phyloP scores from a whole-genome alignment of 805 yeast species.

The Saturnispora besseyi region DNA sequence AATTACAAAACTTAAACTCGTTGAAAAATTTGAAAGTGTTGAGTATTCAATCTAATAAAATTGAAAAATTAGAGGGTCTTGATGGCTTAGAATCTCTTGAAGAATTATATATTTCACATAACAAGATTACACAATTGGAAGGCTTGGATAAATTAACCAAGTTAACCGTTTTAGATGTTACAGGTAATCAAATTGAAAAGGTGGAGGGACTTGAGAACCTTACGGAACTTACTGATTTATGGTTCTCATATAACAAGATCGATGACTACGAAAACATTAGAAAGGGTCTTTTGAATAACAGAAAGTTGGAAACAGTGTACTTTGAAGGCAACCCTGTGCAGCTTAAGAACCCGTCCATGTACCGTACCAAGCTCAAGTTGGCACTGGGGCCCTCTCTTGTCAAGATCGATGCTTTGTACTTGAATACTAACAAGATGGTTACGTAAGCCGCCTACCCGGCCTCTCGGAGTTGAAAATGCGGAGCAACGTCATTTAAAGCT shows the following conservation, averaged over 20 bases:
- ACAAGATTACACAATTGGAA: slow-evolving; percentile 66
- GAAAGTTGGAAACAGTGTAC: slow-evolving; percentile 75
- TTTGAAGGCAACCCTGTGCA: slow-evolving; percentile 93
- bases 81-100: slow-evolving; percentile 63
- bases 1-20: slow-evolving; percentile 50
- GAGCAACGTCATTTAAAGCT: not conserved
- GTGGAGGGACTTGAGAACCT: slow-evolving; percentile 62
- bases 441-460: not conserved
- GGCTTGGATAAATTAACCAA: slow-evolving; percentile 64
- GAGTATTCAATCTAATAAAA: slow-evolving; percentile 80
- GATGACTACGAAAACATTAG: slow-evolving; percentile 62
- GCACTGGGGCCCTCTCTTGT: slow-evolving; percentile 59
- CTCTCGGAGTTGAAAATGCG: not conserved
- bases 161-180: slow-evolving; percentile 68
- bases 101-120: slow-evolving; percentile 83
- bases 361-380: slow-evolving; percentile 73
- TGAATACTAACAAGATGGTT: slow-evolving; percentile 11
- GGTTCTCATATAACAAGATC: slow-evolving; percentile 81
- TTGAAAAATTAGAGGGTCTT: slow-evolving; percentile 73
- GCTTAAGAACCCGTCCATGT: slow-evolving; percentile 59
- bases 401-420: slow-evolving; percentile 87
- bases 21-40: slow-evolving; percentile 60
- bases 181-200: slow-evolving; percentile 58
- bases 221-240: slow-evolving; percentile 70
- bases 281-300: slow-evolving; percentile 51